Conservation (phyloP, 257 asterid species). For the Mentha longifolia region DNA sequence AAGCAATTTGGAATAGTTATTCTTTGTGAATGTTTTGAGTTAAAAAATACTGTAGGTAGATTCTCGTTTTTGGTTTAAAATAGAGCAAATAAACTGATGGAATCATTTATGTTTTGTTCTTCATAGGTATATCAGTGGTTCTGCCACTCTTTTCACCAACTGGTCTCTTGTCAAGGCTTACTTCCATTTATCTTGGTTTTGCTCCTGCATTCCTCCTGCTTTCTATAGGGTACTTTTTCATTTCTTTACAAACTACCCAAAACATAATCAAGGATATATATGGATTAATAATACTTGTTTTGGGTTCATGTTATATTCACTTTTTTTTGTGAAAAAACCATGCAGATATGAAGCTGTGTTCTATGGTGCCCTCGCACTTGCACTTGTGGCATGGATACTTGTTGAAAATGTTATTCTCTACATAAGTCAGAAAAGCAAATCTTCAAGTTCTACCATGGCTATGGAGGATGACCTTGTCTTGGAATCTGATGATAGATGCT, state of each 20-base stretch:
- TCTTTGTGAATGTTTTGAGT: neutral
- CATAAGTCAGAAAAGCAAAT: conserved; percentile 45
- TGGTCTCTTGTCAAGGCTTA: conserved; percentile 78
- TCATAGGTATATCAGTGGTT: conserved; percentile 70
- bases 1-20: neutral
- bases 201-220: conserved; percentile 96
- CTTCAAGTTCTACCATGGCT: conserved; percentile 47
- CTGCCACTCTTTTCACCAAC: conserved; percentile 89
- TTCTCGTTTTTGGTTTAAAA: neutral
- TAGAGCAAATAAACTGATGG: conserved; percentile 1
- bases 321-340: conserved; percentile 13
- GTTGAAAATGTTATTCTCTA: conserved; percentile 72
- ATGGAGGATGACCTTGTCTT: conserved; percentile 52
- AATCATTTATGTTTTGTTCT: conserved; percentile 11
- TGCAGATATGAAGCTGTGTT: conserved; percentile 96
- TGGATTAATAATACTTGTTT: conserved; percentile 16
- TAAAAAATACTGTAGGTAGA: neutral
- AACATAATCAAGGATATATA: conserved; percentile 11
- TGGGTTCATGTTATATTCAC: conserved; percentile 11
- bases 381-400: conserved; percentile 91
- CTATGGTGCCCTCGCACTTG: conserved; percentile 86
- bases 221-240: conserved; percentile 80
- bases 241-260: conserved; percentile 14
- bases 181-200: conserved; percentile 88
- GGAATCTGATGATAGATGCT: conserved; percentile 53